These are phyloP conservation scores for Colletotrichum magnum DNA, from an alignment of 2,329 filamentous ascomycete genomes.

Conservation along the genomic window DNA sequence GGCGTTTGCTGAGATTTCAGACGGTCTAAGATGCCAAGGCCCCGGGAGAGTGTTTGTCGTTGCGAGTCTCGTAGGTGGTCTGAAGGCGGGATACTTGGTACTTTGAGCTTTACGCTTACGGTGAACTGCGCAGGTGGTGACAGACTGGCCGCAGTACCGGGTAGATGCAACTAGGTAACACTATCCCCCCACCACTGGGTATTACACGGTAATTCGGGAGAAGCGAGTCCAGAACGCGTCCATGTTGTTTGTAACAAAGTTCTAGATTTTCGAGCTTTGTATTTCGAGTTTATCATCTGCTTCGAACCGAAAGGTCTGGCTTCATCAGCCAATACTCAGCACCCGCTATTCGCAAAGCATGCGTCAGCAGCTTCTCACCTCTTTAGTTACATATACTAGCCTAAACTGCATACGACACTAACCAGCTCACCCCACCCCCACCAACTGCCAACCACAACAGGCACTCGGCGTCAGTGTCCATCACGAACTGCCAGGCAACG, in stretches of 20 bases:
- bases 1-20: background rate
- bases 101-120: slow-evolving; percentile 18
- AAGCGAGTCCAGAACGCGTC: slow-evolving; percentile 7
- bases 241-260: background rate
- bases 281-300: background rate
- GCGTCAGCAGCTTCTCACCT: slow-evolving; percentile 4
- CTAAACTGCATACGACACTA: slow-evolving; percentile 4
- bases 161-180: slow-evolving; percentile 14
- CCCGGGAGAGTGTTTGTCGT: background rate
- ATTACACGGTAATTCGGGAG: background rate
- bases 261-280: background rate
- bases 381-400: background rate
- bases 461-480: slow-evolving; percentile 30
- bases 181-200: background rate
- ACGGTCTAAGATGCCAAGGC: slow-evolving; percentile 2
- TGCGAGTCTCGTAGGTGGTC: slow-evolving; percentile 22
- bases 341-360: background rate
- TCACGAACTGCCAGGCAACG: slow-evolving; percentile 40
- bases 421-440: slow-evolving; percentile 31
- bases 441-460: slow-evolving; percentile 25
- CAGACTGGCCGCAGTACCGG: slow-evolving; percentile 10
- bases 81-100: slow-evolving; percentile 21
- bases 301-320: no score
- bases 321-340: background rate
- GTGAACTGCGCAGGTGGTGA: slow-evolving; percentile 27